Evolutionary conservation across 1,284 basidiomycete genomes (phyloP).

Genomic region (Sporisorium iseilematis-ciliati): DNA sequence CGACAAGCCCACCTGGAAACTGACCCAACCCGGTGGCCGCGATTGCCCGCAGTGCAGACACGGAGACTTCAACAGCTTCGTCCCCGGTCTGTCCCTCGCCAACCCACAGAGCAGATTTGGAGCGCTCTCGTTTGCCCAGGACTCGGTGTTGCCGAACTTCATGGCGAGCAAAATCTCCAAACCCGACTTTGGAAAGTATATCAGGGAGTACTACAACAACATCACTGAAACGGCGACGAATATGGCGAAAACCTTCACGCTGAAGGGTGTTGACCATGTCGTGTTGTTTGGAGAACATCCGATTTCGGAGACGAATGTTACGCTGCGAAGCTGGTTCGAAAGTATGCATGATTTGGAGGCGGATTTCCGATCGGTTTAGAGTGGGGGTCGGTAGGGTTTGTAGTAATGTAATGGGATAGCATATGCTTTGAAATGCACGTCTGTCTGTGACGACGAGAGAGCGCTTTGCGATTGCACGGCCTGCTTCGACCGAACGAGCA

Average conservation of each 20-base stretch:
- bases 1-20: conserved; percentile 34
- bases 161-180: conserved; percentile 4
- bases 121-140: conserved; percentile 13
- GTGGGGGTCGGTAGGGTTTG: too few relatives aligned
- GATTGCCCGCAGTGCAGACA: conserved; percentile 23
- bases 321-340: conserved; percentile 21
- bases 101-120: conserved; percentile 32
- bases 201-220: conserved; percentile 23
- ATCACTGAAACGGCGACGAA: conserved; percentile 21
- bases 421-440: too few relatives aligned
- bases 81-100: conserved; percentile 26
- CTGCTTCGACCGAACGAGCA: too few relatives aligned
- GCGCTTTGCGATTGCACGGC: too few relatives aligned
- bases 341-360: conserved; percentile 16
- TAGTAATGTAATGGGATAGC: too few relatives aligned
- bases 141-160: conserved; percentile 13
- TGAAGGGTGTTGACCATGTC: conserved; percentile 12
- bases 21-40: conserved; percentile 12
- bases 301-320: conserved; percentile 2
- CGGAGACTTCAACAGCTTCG: conserved; percentile 34
- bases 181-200: conserved; percentile 11
- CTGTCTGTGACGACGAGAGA: too few relatives aligned
- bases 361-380: conserved; percentile 8
- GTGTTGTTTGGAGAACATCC: conserved; percentile 11
- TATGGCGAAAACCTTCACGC: conserved; percentile 26